phyloP scores from a whole-genome alignment of 1,284 basidiomycete species.

The Rhodotorula sp. region DNA sequence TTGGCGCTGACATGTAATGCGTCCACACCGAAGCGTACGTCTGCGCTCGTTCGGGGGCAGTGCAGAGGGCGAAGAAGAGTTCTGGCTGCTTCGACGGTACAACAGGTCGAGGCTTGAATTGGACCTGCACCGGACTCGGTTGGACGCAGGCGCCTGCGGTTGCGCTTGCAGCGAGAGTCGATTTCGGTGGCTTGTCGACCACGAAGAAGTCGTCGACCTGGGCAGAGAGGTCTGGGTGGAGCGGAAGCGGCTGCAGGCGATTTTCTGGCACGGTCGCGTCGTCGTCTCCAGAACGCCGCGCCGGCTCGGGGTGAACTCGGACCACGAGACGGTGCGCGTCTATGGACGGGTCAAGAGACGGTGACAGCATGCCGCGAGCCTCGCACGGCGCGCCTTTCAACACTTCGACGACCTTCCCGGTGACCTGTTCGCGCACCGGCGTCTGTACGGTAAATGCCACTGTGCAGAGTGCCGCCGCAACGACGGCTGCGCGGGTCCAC shows the following conservation, averaged over 20 bases:
- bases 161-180: too few species aligned
- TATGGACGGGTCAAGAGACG: not conserved
- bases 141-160: not conserved
- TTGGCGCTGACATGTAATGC: conserved; percentile 22
- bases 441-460: not conserved
- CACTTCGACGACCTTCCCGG: not conserved
- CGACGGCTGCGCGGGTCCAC: not conserved
- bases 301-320: not conserved
- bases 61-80: conserved; percentile 31
- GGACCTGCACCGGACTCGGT: conserved; percentile 2
- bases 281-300: not conserved
- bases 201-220: conserved; percentile 9
- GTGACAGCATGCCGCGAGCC: conserved; percentile 3
- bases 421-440: not conserved
- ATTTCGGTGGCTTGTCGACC: not conserved
- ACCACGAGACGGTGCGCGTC: conserved; percentile 21
- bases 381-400: conserved; percentile 12
- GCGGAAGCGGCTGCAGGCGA: conserved; percentile 5
- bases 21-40: conserved; percentile 20
- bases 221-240: conserved; percentile 15
- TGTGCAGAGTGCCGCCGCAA: not conserved
- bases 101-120: conserved; percentile 1
- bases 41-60: conserved; percentile 20
- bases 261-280: conserved; percentile 10
- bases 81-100: conserved; percentile 2